Evolutionary conservation across 352 stramenopile genomes (phyloP), one percentile per base, ranked within the genome.

Genomic region (Globisporangium spiculum): DNA sequence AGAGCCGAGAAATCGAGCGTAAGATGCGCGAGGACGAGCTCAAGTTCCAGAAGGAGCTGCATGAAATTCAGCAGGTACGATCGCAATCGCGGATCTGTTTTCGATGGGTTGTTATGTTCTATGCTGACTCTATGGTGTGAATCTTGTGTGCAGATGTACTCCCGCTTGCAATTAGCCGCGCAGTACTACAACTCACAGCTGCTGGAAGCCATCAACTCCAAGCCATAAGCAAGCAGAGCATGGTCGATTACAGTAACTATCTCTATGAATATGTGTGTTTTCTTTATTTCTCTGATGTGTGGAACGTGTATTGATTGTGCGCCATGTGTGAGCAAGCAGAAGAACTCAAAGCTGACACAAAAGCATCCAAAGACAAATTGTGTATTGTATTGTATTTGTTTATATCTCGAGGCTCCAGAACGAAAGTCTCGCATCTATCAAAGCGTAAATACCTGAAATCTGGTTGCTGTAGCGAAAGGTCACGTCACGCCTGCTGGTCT

Each of bases 171-270:
- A 65, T 70, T 88, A 59, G 74, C 86, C 1, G 76, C 81, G 27
- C 71, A 90, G 65, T 83, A 79, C 66, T 93, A 93, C 79, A 93
- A 92, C 63, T 70, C 76, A 7, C 75, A 89, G 67, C 61, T 93
- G 24, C 71, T 87, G 18, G 68, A 87, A 34, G 83, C 74, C 53
- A 79, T 91, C 41, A 72, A 70, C 52, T 65, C 64, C 26, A 77
- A 69, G 30, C 60, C 72, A 24, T 80, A 80, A 53, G 32, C 27
- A 10, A 55, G 41, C 41, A 44, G 36, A 16, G 36, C 10, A 52
- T 7, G 44, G 4, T 52, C 0, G 44, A 57, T 32, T 22, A 20
- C 30, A 44, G 36, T 56, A 52, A 27, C 36, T 62, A 50, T 61
- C 10, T 6, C n/a, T 67, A 52, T 60, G 26, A 48, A 61, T 60